phyloP scores from a whole-genome alignment of 768 basidiomycete genomes.

The Gloeophyllum trabeum region DNA sequence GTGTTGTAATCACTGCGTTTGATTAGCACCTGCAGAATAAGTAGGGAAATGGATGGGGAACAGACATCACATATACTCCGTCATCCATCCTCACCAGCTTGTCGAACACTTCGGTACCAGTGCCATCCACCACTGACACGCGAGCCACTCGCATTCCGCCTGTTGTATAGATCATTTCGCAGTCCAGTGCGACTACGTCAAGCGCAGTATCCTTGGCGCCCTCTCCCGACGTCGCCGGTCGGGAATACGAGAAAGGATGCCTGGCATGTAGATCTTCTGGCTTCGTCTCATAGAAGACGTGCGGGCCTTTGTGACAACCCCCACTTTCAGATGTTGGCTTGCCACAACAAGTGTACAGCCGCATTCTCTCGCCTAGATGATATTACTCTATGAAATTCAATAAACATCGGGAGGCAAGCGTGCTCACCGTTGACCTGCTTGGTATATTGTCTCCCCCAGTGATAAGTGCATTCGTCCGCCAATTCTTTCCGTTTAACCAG shows the following conservation, averaged over 20 bases:
- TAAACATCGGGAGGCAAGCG: neutral
- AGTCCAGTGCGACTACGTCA: constrained; percentile 85
- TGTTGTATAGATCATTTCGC: constrained; percentile 95
- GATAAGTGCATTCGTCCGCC: constrained; percentile 60
- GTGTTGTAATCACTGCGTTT: constrained; percentile 76
- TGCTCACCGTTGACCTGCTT: constrained; percentile 54
- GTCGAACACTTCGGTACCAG: constrained; percentile 70
- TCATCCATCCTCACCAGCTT: constrained; percentile 74
- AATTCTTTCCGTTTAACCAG: constrained; percentile 49
- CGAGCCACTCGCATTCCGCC: constrained; percentile 87
- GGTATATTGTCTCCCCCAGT: constrained; percentile 69
- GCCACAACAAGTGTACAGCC: constrained; percentile 77
- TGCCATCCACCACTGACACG: constrained; percentile 78
- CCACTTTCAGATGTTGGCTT: constrained; percentile 39
- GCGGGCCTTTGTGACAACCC: constrained; percentile 71
- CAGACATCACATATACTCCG: constrained; percentile 67
- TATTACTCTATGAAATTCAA: constrained; percentile 7
- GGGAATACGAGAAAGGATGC: constrained; percentile 54
- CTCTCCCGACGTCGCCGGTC: constrained; percentile 13
- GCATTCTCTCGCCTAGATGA: constrained; percentile 65
- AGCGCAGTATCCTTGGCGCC: constrained; percentile 30
- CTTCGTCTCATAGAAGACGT: constrained; percentile 83
- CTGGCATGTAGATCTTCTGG: constrained; percentile 58
- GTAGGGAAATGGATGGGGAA: constrained; percentile 7
- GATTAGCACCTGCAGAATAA: constrained; percentile 1